Evolutionary conservation across 768 basidiomycete genomes (phyloP), one percentile per base, ranked within the genome.

Genomic region (Leccinum sublutescens): DNA sequence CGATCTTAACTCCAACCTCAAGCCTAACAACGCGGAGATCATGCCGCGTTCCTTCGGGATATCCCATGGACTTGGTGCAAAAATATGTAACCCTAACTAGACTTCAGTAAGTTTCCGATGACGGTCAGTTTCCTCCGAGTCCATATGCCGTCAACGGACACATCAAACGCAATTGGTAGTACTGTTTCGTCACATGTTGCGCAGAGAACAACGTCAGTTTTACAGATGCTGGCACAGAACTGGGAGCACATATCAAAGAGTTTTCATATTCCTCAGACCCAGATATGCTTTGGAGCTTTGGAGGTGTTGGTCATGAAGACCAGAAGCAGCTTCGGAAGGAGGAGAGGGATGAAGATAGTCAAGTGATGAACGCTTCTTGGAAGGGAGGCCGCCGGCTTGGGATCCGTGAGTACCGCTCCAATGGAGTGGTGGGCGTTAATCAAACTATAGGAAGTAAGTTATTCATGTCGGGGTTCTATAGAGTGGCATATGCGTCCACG

Each of bases 271-370:
- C 27, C 27, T 12, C 34, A n/a, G 25, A 21, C n/a, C 34, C 29
- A 31, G 9, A 31, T 31, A 31, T 31, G 31, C 11, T n/a, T 33
- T 33, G 31, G 31, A 33, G 31, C 31, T 33, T 12, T 45, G 34
- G 58, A 85, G 82, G 2, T 75, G 78, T 56, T 11, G 75, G 81
- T 62, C 66, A 77, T 3, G 81, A 33, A 82, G 79, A 0, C 72
- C 78, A 11, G 75, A 79, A n/a, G 63, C 80, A 4, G 76, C 74
- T 0, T 65, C 75, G 50, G 71, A 77, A 59, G 72, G 84, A 59
- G 74, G 79, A 52, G 71, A 77, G 59, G 86, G 33, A 85, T 64
- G 72, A 76, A 31, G 84, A 89, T 68, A 33, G 85, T 1, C 83
- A 87, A 66, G 62, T 84, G 25, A 70, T 76, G 8, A 79, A 79